These are phyloP conservation scores for Cutaneotrichosporon mucoides DNA, from an alignment of 1,284 basidiomycete species.

Conservation along the genomic window DNA sequence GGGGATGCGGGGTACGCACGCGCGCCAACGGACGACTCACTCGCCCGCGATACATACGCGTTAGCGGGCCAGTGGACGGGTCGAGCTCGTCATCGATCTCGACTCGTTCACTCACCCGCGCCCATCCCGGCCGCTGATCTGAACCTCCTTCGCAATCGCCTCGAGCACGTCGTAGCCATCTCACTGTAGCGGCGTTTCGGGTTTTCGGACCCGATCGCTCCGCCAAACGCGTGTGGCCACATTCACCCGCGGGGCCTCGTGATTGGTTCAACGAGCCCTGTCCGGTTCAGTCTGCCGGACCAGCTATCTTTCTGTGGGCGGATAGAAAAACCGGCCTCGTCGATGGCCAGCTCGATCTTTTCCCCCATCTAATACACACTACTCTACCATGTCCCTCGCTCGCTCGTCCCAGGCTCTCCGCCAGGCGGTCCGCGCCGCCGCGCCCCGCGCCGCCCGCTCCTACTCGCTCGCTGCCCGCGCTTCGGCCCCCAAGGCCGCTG, in stretches of 20 bases:
- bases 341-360: background rate
- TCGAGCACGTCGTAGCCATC: background rate
- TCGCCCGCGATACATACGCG: no score
- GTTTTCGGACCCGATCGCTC: background rate
- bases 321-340: background rate
- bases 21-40: no score
- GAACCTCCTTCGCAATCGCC: background rate
- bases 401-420: slow-evolving; percentile 47
- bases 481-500: slow-evolving; percentile 46
- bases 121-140: slow-evolving; percentile 1
- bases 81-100: no score
- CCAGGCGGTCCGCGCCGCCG: slow-evolving; percentile 50
- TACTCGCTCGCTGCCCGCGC: slow-evolving; percentile 62
- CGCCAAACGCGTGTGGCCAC: background rate
- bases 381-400: slow-evolving; percentile 41
- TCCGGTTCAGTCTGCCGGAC: background rate
- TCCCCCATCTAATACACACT: background rate
- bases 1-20: no score
- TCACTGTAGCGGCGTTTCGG: slow-evolving; percentile 1
- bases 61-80: no score
- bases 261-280: background rate
- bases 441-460: slow-evolving; percentile 53
- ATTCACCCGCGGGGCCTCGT: background rate
- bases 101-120: background rate
- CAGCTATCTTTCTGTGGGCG: background rate